A percentile compares a stretch with the other conserved stretches of the same genome.
Evolutionary conservation across 2,329 filamentous ascomycete species (phyloP).

Genomic region (Exophiala mesophila): DNA sequence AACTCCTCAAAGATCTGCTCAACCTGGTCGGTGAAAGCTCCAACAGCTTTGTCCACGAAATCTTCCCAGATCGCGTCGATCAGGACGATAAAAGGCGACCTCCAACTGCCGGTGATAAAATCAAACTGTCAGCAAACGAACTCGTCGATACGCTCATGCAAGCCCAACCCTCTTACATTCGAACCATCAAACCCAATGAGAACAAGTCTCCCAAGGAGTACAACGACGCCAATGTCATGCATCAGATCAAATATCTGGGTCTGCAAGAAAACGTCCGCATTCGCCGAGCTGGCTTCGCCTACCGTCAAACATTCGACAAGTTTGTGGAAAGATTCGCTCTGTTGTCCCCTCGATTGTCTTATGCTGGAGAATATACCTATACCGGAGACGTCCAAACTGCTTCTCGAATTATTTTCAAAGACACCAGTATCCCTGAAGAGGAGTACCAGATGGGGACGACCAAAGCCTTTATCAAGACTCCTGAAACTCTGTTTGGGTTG

Average conservation of each 20-base stretch:
- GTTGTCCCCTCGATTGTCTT: constrained; percentile 87
- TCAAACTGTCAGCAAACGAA: constrained; percentile 89
- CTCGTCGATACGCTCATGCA: constrained; percentile 95
- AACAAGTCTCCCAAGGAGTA: constrained; percentile 96
- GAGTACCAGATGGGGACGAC: constrained; percentile 97
- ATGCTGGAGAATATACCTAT: constrained; percentile 97
- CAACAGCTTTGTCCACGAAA: constrained; percentile 77
- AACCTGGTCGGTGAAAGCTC: constrained; percentile 78
- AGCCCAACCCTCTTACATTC: constrained; percentile 93
- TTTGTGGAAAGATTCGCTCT: constrained; percentile 97
- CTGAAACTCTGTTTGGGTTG: constrained; percentile 90
- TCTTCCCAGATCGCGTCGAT: constrained; percentile 92
- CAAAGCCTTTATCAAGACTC: constrained; percentile 97
- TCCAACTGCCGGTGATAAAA: constrained; percentile 92
- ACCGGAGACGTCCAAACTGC: constrained; percentile 81
- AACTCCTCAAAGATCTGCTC: constrained; percentile 86
- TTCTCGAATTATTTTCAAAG: constrained; percentile 87
- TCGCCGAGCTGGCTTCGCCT: constrained; percentile 90
- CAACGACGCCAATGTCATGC: constrained; percentile 83
- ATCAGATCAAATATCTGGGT: constrained; percentile 98
- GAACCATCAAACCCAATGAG: constrained; percentile 98
- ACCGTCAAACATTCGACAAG: constrained; percentile 94
- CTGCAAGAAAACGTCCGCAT: constrained; percentile 99
- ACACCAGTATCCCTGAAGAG: constrained; percentile 89
- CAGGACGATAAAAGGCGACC: constrained; percentile 93